Evolutionary conservation across 1,284 basidiomycete genomes (phyloP).

Genomic region (Microbotryum scabiosae): DNA sequence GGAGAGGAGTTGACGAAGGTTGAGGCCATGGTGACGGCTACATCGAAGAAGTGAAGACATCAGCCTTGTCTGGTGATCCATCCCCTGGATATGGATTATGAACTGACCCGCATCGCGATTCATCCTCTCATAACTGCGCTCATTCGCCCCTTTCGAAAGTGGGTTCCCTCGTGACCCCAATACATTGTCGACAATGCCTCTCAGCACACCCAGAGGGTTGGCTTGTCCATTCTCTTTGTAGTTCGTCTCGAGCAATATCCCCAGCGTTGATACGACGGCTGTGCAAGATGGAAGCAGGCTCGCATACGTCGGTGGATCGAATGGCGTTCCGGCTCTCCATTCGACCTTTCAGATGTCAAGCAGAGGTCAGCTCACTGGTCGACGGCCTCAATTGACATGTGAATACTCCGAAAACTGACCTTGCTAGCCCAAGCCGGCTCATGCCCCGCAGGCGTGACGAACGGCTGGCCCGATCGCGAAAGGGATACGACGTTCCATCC

Average conservation of each 20-base stretch:
- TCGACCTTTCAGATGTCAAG: slow-evolving; percentile 51
- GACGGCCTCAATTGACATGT: background rate
- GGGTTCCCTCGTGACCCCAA: slow-evolving; percentile 36
- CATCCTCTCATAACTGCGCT: slow-evolving; percentile 62
- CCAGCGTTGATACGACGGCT: slow-evolving; percentile 90
- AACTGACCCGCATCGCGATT: slow-evolving; percentile 82
- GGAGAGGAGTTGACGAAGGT: slow-evolving; percentile 8
- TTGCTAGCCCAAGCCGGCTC: slow-evolving; percentile 72
- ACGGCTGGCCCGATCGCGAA: slow-evolving; percentile 62
- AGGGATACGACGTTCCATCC: slow-evolving; percentile 75
- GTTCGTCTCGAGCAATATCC: slow-evolving; percentile 73
- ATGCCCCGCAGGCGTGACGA: slow-evolving; percentile 78
- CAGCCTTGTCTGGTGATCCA: background rate
- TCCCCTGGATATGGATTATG: too few relatives aligned
- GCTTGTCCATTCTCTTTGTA: slow-evolving; percentile 69
- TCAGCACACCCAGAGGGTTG: slow-evolving; percentile 45
- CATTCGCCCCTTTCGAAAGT: slow-evolving; percentile 31
- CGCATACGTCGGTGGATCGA: slow-evolving; percentile 64
- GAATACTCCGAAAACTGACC: slow-evolving; percentile 41
- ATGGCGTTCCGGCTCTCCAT: slow-evolving; percentile 71
- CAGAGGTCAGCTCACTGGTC: slow-evolving; percentile 12
- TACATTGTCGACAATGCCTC: slow-evolving; percentile 44
- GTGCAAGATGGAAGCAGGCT: slow-evolving; percentile 56
- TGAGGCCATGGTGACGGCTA: slow-evolving; percentile 11
- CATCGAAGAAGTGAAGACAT: background rate